Conservation (phyloP, 768 basidiomycete genomes). For the Trametes cubensis region DNA sequence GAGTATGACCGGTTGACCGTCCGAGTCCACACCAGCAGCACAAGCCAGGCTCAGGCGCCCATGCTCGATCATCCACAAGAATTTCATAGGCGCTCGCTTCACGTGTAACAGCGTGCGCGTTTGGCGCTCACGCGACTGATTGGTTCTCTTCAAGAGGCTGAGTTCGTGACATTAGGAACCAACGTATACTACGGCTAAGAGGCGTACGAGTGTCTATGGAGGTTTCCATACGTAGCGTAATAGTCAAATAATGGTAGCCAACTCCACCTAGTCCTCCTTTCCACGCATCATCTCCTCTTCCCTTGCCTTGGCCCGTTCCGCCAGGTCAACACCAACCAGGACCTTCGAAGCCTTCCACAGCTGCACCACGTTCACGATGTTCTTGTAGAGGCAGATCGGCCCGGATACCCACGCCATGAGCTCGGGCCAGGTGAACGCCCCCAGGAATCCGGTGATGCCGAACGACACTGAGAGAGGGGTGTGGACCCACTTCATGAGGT, state of each 20-base stretch:
- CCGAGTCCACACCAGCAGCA: neutral
- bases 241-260: constrained; percentile 1
- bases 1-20: neutral
- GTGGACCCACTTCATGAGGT: constrained; percentile 85
- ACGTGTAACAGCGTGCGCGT: neutral
- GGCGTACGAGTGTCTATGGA: constrained; percentile 20
- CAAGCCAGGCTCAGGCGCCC: constrained; percentile 4
- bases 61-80: neutral
- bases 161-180: constrained; percentile 9
- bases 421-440: constrained; percentile 73
- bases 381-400: constrained; percentile 79
- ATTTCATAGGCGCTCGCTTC: constrained; percentile 4
- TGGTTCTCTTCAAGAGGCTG: neutral
- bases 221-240: constrained; percentile 17
- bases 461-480: constrained; percentile 62
- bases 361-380: constrained; percentile 93
- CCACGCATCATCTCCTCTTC: constrained; percentile 36
- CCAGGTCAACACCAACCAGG: constrained; percentile 89
- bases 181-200: constrained; percentile 8
- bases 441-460: constrained; percentile 34
- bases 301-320: constrained; percentile 74
- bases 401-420: constrained; percentile 61
- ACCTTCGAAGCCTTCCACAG: constrained; percentile 98
- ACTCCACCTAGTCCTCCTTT: constrained; percentile 23
- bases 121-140: neutral